Evolutionary conservation across 805 yeast genomes (phyloP).

Genomic region (Teunomyces aglyptinius): DNA sequence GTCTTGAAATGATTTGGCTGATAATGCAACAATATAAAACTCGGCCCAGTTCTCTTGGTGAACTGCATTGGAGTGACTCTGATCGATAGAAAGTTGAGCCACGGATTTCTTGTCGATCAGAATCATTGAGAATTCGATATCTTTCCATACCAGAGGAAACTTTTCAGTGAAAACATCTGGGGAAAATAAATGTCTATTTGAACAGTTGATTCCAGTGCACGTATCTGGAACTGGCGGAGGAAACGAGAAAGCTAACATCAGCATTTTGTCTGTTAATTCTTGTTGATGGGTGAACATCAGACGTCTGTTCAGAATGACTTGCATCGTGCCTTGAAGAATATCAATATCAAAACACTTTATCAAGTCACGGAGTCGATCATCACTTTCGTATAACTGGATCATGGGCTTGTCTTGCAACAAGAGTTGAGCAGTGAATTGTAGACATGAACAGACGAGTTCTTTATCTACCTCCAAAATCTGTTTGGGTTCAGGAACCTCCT

Average conservation of each 20-base stretch:
- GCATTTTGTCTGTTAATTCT: not conserved
- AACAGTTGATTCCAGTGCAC: not conserved
- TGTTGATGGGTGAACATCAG: too few relatives aligned
- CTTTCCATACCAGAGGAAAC: not conserved
- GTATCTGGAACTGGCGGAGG: not conserved
- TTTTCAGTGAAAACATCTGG: not conserved
- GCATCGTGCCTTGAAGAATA: not conserved
- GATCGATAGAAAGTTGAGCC: not conserved
- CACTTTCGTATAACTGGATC: too few relatives aligned
- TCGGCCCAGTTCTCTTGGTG: not conserved
- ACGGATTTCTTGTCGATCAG: not conserved
- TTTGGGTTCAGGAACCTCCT: not conserved
- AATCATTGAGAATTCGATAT: too few relatives aligned
- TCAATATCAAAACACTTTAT: not conserved
- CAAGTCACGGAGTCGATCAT: not conserved
- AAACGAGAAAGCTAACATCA: not conserved
- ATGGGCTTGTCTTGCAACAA: not conserved
- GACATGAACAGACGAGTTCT: not conserved
- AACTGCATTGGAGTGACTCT: not conserved
- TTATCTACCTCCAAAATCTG: not conserved
- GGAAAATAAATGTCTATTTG: not conserved
- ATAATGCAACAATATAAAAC: not conserved
- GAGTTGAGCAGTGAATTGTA: not conserved
- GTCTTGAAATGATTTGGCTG: not conserved
- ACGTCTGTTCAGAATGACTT: too few relatives aligned